These are phyloP conservation scores for Mortierella sp. DNA, from an alignment of 371 early-diverging fungal genomes.

Conservation along the genomic window DNA sequence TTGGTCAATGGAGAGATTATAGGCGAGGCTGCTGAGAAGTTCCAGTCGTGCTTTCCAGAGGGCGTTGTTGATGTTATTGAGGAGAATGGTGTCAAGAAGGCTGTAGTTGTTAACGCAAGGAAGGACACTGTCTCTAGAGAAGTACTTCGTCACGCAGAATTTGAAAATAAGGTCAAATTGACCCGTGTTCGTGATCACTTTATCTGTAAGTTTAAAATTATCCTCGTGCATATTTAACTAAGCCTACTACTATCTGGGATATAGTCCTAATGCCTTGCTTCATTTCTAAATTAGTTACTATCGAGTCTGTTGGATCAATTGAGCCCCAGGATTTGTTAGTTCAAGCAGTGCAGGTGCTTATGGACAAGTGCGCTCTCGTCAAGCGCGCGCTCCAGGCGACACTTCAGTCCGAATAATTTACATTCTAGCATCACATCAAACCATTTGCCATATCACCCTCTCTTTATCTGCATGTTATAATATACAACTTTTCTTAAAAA, in stretches of 20 bases:
- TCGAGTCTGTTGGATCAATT: constrained; percentile 91
- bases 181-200: constrained; percentile 96
- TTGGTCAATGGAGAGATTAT: constrained; percentile 87
- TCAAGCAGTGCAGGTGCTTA: constrained; percentile 82
- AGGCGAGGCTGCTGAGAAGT: constrained; percentile 89
- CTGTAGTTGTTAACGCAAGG: constrained; percentile 92
- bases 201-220: constrained; percentile 82
- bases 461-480: constrained; percentile 16
- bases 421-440: not conserved
- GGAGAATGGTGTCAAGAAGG: constrained; percentile 77
- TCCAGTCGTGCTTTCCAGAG: constrained; percentile 90
- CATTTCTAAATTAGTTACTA: constrained; percentile 69
- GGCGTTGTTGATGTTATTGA: constrained; percentile 91
- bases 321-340: constrained; percentile 84
- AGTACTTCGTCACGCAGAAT: constrained; percentile 94
- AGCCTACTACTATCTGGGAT: not conserved
- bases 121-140: constrained; percentile 97
- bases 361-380: constrained; percentile 81
- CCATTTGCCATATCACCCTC: constrained; percentile 1
- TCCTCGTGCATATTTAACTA: no score
- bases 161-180: constrained; percentile 92
- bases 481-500: constrained; percentile 13
- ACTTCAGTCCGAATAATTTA: constrained; percentile 37
- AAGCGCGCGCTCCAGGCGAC: constrained; percentile 62
- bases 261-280: not conserved